A percentile compares a stretch with the other conserved stretches of the same genome.
Evolutionary conservation across 257 asterid genomes (phyloP).

Genomic region (Ballota nigra): DNA sequence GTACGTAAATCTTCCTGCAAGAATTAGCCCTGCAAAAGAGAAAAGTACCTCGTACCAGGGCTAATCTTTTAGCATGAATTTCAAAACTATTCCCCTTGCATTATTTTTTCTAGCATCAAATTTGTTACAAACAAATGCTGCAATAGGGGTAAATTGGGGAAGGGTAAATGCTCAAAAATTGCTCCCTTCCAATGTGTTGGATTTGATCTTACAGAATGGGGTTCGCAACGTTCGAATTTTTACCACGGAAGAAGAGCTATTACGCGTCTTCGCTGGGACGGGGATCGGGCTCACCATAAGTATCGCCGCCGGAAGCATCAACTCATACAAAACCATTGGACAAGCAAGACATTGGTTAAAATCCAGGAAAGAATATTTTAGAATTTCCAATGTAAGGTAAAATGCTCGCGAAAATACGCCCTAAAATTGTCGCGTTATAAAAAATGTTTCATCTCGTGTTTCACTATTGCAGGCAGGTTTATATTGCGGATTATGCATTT

Average conservation of each 20-base stretch:
- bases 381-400: constrained; percentile 16
- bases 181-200: constrained; percentile 34
- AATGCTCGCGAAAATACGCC: not conserved
- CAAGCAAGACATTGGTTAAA: not conserved
- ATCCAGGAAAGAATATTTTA: not conserved
- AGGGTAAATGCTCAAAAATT: constrained; percentile 20
- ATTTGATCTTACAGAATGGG: constrained; percentile 30
- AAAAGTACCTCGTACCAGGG: not conserved
- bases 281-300: constrained; percentile 19
- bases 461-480: constrained; percentile 14
- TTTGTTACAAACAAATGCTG: not conserved
- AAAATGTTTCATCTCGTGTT: not conserved
- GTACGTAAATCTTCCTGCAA: not conserved
- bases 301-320: not conserved
- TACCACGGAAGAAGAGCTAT: not conserved
- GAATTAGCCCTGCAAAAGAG: not conserved
- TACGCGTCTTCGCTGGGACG: constrained; percentile 22
- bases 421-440: constrained; percentile 11
- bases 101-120: not conserved
- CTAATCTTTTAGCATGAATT: not conserved
- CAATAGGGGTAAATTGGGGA: constrained; percentile 33
- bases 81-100: not conserved
- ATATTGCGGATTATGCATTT: not conserved
- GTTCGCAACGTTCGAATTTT: constrained; percentile 13
- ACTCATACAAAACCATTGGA: not conserved